phyloP scores from a whole-genome alignment of 2,329 filamentous ascomycete species.

The Colletotrichum sp. region DNA sequence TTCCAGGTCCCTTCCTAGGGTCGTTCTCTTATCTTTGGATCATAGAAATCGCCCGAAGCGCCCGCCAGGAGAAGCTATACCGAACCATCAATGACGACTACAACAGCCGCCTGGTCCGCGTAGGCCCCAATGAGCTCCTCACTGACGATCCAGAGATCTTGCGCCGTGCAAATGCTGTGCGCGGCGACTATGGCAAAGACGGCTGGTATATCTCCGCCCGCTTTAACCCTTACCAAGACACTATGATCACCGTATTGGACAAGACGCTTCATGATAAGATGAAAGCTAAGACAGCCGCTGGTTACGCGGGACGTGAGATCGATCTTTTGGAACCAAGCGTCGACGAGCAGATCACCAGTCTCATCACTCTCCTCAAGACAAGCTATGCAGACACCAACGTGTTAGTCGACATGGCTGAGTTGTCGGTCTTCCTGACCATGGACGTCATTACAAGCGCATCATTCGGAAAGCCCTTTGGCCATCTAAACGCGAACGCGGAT shows the following conservation, averaged over 20 bases:
- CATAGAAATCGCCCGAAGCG: conserved; percentile 29
- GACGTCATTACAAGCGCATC: conserved; percentile 28
- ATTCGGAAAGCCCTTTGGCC: conserved; percentile 29
- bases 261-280: conserved; percentile 23
- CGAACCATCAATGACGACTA: neutral
- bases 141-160: conserved; percentile 35
- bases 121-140: conserved; percentile 35
- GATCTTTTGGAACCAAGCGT: conserved; percentile 23
- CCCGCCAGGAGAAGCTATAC: conserved; percentile 25
- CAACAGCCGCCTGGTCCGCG: conserved; percentile 32
- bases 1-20: neutral
- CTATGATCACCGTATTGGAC: conserved; percentile 26
- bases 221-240: conserved; percentile 27
- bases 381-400: neutral
- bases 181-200: conserved; percentile 28
- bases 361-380: conserved; percentile 1
- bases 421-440: conserved; percentile 11
- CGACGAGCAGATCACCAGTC: conserved; percentile 5
- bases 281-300: neutral
- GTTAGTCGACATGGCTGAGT: neutral
- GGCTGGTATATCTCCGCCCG: conserved; percentile 28
- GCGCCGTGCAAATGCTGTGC: conserved; percentile 30
- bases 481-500: conserved; percentile 25
- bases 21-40: conserved; percentile 21
- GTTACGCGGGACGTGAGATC: conserved; percentile 2